Base-by-base conservation (phyloP, 148 eudicot genomes). In the Chenopodium quinoa region DNA sequence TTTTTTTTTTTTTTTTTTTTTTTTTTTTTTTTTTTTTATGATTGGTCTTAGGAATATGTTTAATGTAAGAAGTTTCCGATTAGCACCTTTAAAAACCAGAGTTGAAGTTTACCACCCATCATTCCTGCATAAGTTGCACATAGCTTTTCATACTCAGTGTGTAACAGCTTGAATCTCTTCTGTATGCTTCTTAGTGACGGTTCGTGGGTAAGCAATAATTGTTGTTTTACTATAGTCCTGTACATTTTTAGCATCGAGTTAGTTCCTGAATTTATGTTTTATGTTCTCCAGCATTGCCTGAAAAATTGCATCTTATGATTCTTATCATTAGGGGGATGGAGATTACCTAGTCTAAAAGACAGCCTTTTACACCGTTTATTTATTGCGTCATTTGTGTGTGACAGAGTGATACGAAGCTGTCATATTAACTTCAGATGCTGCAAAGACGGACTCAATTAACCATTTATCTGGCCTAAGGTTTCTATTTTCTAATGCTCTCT, bases 341-440 rank as follows among this genome's bases (percentile, higher is more conserved):
- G 12, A 4, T 60, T 4, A 19, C n/a, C 22, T 58, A 1, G 65
- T 22, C 25, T 60, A 60, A 9, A 9, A 20, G 12, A 40, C 7
- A 44, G 2, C 23, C 44, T 22, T 71, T 13, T 3, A 1, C 4
- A 12, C 62, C 14, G 10, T 29, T 48, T 25, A 11, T 71, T 22
- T 47, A 20, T 32, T 27, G 58, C 71, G 20, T 16, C 32, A 40
- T 64, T 81, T 73, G 32, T 46, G 68, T 75, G 69, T 52, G 75
- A 73, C 44, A 40, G 44, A 34, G 5, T 40, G 44, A 40, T 89
- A 96, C 95, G 99, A 77, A 91, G 91, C 97, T 68, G 89, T 91
- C 52, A 92, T 96, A 75, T 90, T 96, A 82, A 92, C 88, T 64
- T 90, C 97, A 23, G 95, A 94, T 90, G 98, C 94, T 83, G 93